Evolutionary conservation across 2,329 filamentous ascomycete genomes (phyloP).

Genomic region (Cryoendolithus antarcticus): DNA sequence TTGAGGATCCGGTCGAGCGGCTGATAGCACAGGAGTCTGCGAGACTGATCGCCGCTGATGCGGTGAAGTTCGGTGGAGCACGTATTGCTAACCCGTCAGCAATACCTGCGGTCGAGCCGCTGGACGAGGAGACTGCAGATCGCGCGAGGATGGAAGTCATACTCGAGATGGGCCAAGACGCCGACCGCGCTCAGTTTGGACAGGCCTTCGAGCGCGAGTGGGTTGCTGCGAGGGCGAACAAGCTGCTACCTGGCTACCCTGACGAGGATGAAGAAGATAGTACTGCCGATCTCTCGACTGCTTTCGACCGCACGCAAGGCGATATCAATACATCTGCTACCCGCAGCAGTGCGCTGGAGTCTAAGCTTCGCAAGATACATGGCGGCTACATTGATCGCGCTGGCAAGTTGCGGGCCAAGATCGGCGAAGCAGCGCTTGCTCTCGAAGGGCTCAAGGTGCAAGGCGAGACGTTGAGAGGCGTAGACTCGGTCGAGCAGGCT

Average conservation of each 20-base stretch:
- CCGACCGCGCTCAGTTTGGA: slow-evolving; percentile 32
- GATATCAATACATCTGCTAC: slow-evolving; percentile 63
- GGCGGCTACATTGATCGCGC: slow-evolving; percentile 84
- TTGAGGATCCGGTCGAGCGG: slow-evolving; percentile 52
- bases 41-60: slow-evolving; percentile 70
- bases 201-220: slow-evolving; percentile 30
- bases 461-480: slow-evolving; percentile 59
- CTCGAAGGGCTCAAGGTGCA: slow-evolving; percentile 62
- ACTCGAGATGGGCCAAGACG: slow-evolving; percentile 47
- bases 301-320: slow-evolving; percentile 66
- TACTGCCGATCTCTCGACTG: slow-evolving; percentile 49
- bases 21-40: slow-evolving; percentile 68
- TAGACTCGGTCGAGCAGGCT: slow-evolving; percentile 69
- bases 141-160: slow-evolving; percentile 67
- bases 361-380: slow-evolving; percentile 77
- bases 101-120: slow-evolving; percentile 41
- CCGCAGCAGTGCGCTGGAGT: slow-evolving; percentile 76
- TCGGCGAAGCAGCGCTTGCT: slow-evolving; percentile 59
- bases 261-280: slow-evolving; percentile 60
- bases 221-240: slow-evolving; percentile 35
- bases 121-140: slow-evolving; percentile 61
- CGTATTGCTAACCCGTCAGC: slow-evolving; percentile 49
- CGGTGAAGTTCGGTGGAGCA: slow-evolving; percentile 57
- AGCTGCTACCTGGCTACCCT: slow-evolving; percentile 61
- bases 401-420: slow-evolving; percentile 68